A percentile compares a stretch with the other conserved stretches of the same genome.
phyloP scores from a whole-genome alignment of 345 rosid species.

The Sapria himalayana region DNA sequence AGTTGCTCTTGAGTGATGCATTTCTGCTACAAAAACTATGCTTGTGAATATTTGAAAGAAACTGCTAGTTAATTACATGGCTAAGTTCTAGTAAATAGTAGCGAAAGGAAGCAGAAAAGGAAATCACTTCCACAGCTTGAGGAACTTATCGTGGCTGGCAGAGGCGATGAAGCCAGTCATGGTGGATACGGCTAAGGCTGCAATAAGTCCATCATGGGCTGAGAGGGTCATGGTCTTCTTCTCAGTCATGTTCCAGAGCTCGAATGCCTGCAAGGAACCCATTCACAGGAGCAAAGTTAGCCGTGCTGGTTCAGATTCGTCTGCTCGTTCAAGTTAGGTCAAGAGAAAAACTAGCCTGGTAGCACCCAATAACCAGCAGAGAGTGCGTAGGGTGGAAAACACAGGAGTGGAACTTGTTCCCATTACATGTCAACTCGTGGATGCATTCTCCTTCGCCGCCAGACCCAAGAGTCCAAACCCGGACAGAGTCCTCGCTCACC shows the following conservation, averaged over 20 bases:
- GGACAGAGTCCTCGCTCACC: slow-evolving; percentile 79
- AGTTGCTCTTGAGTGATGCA: too few relatives aligned
- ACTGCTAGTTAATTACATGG: too few relatives aligned
- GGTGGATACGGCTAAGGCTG: slow-evolving; percentile 57
- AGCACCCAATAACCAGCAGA: slow-evolving; percentile 72
- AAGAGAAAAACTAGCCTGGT: slow-evolving; percentile 53
- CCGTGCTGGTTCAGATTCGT: too few relatives aligned
- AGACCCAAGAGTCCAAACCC: slow-evolving; percentile 76
- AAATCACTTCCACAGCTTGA: slow-evolving; percentile 80
- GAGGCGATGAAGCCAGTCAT: slow-evolving; percentile 73
- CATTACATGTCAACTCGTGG: slow-evolving; percentile 76
- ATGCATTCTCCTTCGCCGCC: slow-evolving; percentile 80
- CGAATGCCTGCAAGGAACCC: slow-evolving; percentile 43
- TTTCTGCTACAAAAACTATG: too few relatives aligned
- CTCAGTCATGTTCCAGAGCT: slow-evolving; percentile 80
- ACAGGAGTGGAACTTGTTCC: slow-evolving; percentile 70
- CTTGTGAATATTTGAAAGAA: too few relatives aligned
- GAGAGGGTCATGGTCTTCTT: slow-evolving; percentile 56
- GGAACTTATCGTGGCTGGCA: slow-evolving; percentile 76
- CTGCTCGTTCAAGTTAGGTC: too few relatives aligned
- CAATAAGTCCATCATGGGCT: slow-evolving; percentile 66
- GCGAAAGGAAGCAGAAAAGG: neutral
- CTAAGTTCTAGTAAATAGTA: neutral
- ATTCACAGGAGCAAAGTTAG: neutral
- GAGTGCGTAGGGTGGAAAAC: slow-evolving; percentile 73